These are phyloP conservation scores for Sclerotinia nivalis DNA, from an alignment of 2,329 filamentous ascomycete species.

Conservation along the genomic window DNA sequence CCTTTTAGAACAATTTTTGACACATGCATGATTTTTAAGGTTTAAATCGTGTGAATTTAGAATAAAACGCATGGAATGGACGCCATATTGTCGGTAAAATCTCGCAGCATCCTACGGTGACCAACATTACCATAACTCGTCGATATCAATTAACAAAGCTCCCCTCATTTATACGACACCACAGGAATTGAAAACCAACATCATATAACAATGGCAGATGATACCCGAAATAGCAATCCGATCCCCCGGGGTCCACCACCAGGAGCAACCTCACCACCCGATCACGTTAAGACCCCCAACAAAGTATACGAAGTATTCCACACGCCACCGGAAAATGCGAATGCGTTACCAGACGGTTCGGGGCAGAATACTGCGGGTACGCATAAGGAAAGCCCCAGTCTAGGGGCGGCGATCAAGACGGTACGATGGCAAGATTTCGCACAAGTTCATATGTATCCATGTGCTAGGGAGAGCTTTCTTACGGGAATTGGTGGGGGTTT, in stretches of 20 bases:
- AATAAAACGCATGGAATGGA: too few relatives aligned
- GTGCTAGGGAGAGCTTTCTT: slow-evolving; percentile 78
- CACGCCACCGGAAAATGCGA: slow-evolving; percentile 37
- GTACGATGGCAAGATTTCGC: slow-evolving; percentile 70
- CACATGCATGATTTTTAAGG: too few relatives aligned
- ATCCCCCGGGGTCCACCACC: slow-evolving; percentile 41
- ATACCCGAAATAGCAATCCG: slow-evolving; percentile 40
- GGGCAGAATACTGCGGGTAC: slow-evolving; percentile 41
- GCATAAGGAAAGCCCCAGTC: slow-evolving; percentile 42
- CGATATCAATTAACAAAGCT: slow-evolving; percentile 14
- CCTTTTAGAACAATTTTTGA: too few relatives aligned
- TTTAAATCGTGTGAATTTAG: too few relatives aligned
- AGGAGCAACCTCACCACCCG: slow-evolving; percentile 41
- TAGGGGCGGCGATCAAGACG: slow-evolving; percentile 65
- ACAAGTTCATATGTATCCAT: slow-evolving; percentile 75
- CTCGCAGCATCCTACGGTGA: slow-evolving; percentile 15
- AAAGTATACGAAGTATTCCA: slow-evolving; percentile 47
- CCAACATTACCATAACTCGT: slow-evolving; percentile 7
- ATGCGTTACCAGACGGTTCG: slow-evolving; percentile 40
- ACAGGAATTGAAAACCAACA: background rate
- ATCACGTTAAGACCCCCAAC: slow-evolving; percentile 41
- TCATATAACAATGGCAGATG: slow-evolving; percentile 40
- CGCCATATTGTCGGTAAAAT: too few relatives aligned
- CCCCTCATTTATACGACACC: slow-evolving; percentile 4
- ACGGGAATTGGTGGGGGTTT: slow-evolving; percentile 81